Evolutionary conservation across 148 eudicot genomes (phyloP).

Genomic region (Heliamphora exappendiculata): DNA sequence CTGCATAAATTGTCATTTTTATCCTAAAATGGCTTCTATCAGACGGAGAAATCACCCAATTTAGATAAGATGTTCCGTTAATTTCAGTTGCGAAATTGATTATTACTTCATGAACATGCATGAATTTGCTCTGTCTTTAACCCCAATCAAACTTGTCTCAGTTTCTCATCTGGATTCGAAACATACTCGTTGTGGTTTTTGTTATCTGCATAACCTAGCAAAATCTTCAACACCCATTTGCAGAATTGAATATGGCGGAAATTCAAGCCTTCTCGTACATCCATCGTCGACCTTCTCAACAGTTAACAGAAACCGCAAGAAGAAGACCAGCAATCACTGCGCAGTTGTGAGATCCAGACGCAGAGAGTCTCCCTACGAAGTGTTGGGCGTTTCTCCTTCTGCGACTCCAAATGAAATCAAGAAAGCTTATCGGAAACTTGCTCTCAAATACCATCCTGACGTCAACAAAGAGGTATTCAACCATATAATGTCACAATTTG

Average conservation of each 20-base stretch:
- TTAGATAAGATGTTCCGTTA: no score
- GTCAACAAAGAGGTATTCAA: slow-evolving; percentile 96
- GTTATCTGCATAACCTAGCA: slow-evolving; percentile 1
- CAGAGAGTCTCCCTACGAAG: slow-evolving; percentile 81
- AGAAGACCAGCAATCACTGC: slow-evolving; percentile 11
- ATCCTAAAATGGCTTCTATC: no score
- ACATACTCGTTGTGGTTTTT: not conserved
- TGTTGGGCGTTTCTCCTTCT: slow-evolving; percentile 74
- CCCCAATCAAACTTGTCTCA: slow-evolving; percentile 2
- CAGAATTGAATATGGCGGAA: slow-evolving; percentile 31
- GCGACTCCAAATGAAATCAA: slow-evolving; percentile 70
- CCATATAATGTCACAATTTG: not conserved
- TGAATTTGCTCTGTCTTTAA: slow-evolving; percentile 19
- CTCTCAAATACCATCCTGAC: slow-evolving; percentile 94
- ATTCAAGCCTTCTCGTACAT: slow-evolving; percentile 6
- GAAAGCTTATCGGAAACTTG: slow-evolving; percentile 93
- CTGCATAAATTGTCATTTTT: no score
- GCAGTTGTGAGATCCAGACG: slow-evolving; percentile 36
- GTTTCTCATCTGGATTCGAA: slow-evolving; percentile 10
- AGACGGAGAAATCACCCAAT: no score
- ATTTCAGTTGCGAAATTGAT: not conserved
- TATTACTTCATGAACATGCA: slow-evolving; percentile 28
- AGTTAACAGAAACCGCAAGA: slow-evolving; percentile 1
- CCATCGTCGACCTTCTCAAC: slow-evolving; percentile 8
- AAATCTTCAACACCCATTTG: slow-evolving; percentile 22